These are phyloP conservation scores for Murraya paniculata DNA, from an alignment of 345 rosid species.

Conservation along the genomic window DNA sequence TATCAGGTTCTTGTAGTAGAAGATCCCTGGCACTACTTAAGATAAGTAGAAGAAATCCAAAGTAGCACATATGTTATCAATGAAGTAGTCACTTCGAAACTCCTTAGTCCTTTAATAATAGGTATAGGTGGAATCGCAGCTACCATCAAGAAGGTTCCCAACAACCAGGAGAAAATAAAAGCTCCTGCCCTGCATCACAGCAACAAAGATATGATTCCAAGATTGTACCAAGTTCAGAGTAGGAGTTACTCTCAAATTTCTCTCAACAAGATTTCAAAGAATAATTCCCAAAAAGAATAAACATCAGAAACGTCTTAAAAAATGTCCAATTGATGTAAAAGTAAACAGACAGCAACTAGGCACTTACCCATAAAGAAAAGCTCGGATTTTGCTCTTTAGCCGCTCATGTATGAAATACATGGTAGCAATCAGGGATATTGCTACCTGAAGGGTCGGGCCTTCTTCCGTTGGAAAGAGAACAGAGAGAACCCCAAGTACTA, in stretches of 20 bases:
- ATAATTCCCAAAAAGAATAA: background rate
- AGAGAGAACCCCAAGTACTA: conserved; percentile 72
- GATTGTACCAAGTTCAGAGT: background rate
- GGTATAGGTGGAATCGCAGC: conserved; percentile 85
- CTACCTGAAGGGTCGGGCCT: conserved; percentile 92
- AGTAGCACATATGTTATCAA: conserved; percentile 74
- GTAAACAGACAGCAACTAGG: background rate
- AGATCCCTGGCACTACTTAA: conserved; percentile 43
- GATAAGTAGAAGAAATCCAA: conserved; percentile 80
- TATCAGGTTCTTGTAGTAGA: conserved; percentile 16
- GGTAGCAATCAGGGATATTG: conserved; percentile 68
- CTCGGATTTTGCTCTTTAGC: conserved; percentile 66
- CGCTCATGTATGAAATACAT: conserved; percentile 74
- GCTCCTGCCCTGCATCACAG: conserved; percentile 65
- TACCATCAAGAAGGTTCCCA: conserved; percentile 96
- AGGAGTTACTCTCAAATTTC: background rate
- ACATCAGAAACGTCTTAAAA: background rate
- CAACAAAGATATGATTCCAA: conserved; percentile 15
- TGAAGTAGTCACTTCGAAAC: conserved; percentile 84
- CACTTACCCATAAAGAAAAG: conserved; percentile 76
- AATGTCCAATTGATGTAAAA: background rate
- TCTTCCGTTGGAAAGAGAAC: conserved; percentile 93
- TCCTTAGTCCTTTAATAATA: conserved; percentile 70
- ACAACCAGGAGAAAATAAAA: conserved; percentile 78
- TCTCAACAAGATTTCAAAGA: background rate